Percentiles rank a stretch among this genome's conserved stretches.
These are phyloP conservation scores for Salix udensis DNA, from an alignment of 345 rosid genomes.

Conservation along the genomic window DNA sequence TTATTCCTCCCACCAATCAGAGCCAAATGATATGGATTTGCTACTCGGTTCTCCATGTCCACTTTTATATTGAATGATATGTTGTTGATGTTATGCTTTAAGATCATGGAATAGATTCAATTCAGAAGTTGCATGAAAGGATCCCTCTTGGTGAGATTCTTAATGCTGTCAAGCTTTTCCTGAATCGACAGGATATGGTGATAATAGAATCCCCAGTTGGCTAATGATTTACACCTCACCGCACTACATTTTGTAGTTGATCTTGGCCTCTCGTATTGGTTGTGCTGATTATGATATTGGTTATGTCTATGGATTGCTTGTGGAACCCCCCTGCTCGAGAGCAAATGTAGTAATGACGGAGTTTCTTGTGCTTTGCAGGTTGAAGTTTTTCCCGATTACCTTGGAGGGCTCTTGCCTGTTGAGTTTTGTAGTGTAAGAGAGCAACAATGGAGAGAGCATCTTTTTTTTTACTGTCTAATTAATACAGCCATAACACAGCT, in stretches of 20 bases:
- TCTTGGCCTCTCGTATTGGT: conserved; percentile 7
- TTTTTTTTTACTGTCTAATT: conserved; percentile 17
- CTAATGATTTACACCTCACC: conserved; percentile 7
- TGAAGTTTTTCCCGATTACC: conserved; percentile 18
- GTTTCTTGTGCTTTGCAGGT: conserved; percentile 28
- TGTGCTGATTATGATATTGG: not conserved
- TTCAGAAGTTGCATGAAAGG: not conserved
- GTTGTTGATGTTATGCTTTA: not conserved
- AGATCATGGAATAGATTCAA: not conserved
- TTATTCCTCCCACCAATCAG: not conserved
- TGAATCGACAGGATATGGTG: conserved; percentile 20
- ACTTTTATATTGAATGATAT: conserved; percentile 1
- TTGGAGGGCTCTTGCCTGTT: conserved; percentile 21
- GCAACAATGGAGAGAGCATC: conserved; percentile 4
- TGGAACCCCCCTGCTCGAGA: not conserved
- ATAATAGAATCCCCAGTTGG: conserved; percentile 2
- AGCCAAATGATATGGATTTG: not conserved
- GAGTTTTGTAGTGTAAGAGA: conserved; percentile 39
- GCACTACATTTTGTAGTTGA: conserved; percentile 6
- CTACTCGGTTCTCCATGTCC: not conserved
- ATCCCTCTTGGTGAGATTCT: not conserved
- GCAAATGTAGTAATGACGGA: not conserved
- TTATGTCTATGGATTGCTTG: not conserved
- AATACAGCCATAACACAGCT: conserved; percentile 25
- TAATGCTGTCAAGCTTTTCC: not conserved